Conservation (phyloP, 2,329 filamentous ascomycete species). For the Dactylellina leptospora region DNA sequence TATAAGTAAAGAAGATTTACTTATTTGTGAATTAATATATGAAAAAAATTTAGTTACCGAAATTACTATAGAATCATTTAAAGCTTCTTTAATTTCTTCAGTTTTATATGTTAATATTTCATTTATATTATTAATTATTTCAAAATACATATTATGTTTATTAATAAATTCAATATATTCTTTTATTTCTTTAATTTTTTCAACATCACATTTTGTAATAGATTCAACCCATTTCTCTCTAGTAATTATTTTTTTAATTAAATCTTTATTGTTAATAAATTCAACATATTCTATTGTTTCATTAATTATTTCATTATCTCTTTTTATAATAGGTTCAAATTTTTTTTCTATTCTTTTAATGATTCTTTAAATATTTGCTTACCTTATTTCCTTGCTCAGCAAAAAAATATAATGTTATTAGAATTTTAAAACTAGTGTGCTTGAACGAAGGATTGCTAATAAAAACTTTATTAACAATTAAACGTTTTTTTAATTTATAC, state of each 20-base stretch:
- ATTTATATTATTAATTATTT: constrained; percentile 17
- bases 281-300: constrained; percentile 17
- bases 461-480: constrained; percentile 16
- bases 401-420: constrained; percentile 28
- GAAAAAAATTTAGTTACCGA: constrained; percentile 16
- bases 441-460: constrained; percentile 2
- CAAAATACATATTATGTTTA: constrained; percentile 19
- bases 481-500: constrained; percentile 25
- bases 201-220: constrained; percentile 16
- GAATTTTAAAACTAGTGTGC: constrained; percentile 4
- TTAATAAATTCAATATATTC: constrained; percentile 20
- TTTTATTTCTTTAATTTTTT: constrained; percentile 25
- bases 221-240: constrained; percentile 24
- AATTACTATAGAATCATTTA: constrained; percentile 16
- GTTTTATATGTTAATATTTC: constrained; percentile 9
- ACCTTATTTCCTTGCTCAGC: constrained; percentile 6
- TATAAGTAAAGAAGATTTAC: constrained; percentile 20
- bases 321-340: constrained; percentile 22
- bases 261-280: constrained; percentile 16
- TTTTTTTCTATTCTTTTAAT: constrained; percentile 30
- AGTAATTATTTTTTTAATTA: constrained; percentile 10
- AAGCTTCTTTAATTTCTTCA: constrained; percentile 15
- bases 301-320: constrained; percentile 26
- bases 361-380: constrained; percentile 6
- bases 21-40: constrained; percentile 25